Percentiles rank a stretch among this genome's conserved stretches.
phyloP scores from a whole-genome alignment of 805 yeast genomes.

The Lipomyces sp. region DNA sequence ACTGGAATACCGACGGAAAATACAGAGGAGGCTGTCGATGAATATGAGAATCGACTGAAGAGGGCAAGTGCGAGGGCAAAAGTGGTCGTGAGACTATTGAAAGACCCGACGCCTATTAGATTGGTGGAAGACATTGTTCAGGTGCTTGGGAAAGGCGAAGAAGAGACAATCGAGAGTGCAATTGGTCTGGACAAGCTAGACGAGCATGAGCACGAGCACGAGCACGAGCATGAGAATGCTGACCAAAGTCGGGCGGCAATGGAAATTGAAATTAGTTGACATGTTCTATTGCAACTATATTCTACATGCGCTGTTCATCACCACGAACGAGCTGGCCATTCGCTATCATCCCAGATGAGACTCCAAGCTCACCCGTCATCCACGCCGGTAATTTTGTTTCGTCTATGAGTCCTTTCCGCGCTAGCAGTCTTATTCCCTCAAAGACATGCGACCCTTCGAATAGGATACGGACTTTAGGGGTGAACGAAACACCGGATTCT shows the following conservation, averaged over 20 bases:
- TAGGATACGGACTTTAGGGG: constrained; percentile 23
- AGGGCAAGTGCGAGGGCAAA: constrained; percentile 68
- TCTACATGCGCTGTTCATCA: background rate
- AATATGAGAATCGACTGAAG: constrained; percentile 56
- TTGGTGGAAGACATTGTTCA: constrained; percentile 46
- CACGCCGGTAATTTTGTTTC: constrained; percentile 33
- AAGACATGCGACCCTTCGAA: constrained; percentile 37
- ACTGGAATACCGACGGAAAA: constrained; percentile 51
- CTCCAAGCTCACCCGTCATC: constrained; percentile 38
- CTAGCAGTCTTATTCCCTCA: constrained; percentile 33
- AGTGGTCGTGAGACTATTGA: constrained; percentile 50
- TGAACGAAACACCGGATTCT: background rate
- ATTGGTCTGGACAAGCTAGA: constrained; percentile 7
- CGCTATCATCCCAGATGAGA: constrained; percentile 26
- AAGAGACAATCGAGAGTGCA: constrained; percentile 46
- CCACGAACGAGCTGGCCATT: constrained; percentile 20
- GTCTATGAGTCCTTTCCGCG: constrained; percentile 28
- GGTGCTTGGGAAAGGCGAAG: constrained; percentile 44
- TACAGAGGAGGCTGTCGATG: constrained; percentile 60
- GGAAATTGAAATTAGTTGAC: constrained; percentile 34
- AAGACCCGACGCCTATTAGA: constrained; percentile 41
- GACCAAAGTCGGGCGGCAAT: constrained; percentile 16
- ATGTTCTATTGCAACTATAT: background rate
- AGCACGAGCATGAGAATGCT: constrained; percentile 1
- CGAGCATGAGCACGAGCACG: constrained; percentile 11